Conservation (phyloP, 2,329 filamentous ascomycete genomes). For the Arthrinium phaeospermum region DNA sequence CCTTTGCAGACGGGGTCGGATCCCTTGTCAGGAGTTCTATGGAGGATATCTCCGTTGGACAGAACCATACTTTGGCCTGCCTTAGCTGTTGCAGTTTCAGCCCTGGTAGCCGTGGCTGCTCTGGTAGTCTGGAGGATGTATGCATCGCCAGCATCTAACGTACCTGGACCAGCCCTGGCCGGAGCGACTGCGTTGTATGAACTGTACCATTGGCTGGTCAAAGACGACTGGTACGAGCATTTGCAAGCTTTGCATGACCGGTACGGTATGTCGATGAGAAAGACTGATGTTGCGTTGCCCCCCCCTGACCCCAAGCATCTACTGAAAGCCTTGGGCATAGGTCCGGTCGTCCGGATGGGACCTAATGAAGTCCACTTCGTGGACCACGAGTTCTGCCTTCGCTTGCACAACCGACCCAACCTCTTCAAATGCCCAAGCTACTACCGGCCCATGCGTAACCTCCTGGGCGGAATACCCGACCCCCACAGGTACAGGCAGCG, state of each 20-base stretch:
- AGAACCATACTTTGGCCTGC: not conserved
- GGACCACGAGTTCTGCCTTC: slow-evolving; percentile 1
- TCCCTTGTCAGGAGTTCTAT: not conserved
- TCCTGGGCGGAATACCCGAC: not conserved
- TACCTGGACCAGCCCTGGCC: not conserved
- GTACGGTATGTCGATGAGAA: not conserved
- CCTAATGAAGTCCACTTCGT: not conserved
- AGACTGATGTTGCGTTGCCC: not conserved
- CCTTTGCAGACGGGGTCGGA: not conserved
- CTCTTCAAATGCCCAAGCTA: not conserved
- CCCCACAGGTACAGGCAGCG: not conserved
- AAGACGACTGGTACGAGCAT: slow-evolving; percentile 2
- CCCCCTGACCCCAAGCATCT: not conserved
- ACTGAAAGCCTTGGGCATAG: not conserved
- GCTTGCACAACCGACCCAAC: not conserved
- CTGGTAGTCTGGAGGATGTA: not conserved
- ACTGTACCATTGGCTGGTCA: not conserved
- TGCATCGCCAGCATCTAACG: not conserved
- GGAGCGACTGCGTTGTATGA: not conserved
- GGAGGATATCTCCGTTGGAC: not conserved
- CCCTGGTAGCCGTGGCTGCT: not conserved
- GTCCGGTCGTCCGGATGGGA: not conserved
- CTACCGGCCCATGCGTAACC: not conserved
- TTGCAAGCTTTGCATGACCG: not conserved
- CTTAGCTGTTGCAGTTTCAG: not conserved